A percentile compares a stretch with the other conserved stretches of the same genome.
Evolutionary conservation across 495 filamentous ascomycete species (phyloP).

Genomic region (Trichoderma erinaceum): DNA sequence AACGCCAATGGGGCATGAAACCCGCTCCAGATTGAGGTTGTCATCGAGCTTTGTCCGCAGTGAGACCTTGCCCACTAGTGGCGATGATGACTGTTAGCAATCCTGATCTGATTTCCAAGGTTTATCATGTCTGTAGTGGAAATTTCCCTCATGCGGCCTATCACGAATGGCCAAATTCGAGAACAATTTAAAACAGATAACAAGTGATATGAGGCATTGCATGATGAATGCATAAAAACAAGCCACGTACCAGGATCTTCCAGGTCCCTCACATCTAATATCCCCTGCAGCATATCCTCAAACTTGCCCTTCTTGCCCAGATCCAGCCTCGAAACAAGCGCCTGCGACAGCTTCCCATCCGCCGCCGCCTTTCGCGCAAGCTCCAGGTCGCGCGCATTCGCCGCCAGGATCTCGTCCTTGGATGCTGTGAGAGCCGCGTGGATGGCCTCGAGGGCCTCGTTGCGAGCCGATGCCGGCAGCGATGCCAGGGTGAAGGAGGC

Average conservation of each 20-base stretch:
- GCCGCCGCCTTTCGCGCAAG: slow-evolving; percentile 64
- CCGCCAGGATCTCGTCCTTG: slow-evolving; percentile 69
- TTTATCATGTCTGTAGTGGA: neutral
- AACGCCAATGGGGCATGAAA: slow-evolving; percentile 91
- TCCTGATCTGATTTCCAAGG: neutral
- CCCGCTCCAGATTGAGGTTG: slow-evolving; percentile 72
- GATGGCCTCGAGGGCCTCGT: slow-evolving; percentile 77
- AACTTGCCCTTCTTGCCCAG: slow-evolving; percentile 81
- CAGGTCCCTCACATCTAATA: slow-evolving; percentile 79
- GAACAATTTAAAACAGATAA: neutral
- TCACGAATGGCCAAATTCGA: neutral
- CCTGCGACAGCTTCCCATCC: slow-evolving; percentile 69
- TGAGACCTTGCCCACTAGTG: slow-evolving; percentile 73
- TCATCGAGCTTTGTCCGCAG: slow-evolving; percentile 85
- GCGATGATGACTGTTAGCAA: slow-evolving; percentile 9
- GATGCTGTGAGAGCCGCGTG: slow-evolving; percentile 62
- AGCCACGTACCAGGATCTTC: slow-evolving; percentile 72
- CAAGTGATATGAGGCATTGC: neutral
- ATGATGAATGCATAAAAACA: neutral
- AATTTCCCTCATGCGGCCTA: neutral
- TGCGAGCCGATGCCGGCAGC: slow-evolving; percentile 58
- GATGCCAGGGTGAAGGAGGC: slow-evolving; percentile 65
- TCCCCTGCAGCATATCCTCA: slow-evolving; percentile 96
- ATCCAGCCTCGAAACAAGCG: slow-evolving; percentile 86
- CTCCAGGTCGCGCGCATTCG: slow-evolving; percentile 77